A percentile compares a stretch with the other conserved stretches of the same genome.
These are phyloP conservation scores for Cornus suecica DNA, from an alignment of 148 eudicot species.

Conservation along the genomic window DNA sequence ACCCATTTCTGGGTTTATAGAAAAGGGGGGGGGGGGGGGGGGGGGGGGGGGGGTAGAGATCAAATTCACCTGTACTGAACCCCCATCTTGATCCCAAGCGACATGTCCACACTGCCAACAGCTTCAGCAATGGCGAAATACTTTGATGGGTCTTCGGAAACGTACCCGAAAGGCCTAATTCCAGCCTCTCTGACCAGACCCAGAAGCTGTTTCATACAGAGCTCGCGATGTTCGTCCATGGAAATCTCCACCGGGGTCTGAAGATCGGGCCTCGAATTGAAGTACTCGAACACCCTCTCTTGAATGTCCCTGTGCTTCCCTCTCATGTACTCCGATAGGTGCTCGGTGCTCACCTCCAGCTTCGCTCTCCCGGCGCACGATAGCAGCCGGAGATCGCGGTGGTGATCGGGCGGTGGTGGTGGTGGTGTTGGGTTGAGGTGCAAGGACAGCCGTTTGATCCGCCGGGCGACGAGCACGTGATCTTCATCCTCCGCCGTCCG, in stretches of 20 bases:
- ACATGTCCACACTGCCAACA: conserved; percentile 80
- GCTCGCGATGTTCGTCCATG: conserved; percentile 68
- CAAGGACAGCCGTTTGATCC: conserved; percentile 53
- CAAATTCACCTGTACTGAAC: conserved; percentile 72
- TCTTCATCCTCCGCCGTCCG: conserved; percentile 23
- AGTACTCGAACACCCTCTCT: conserved; percentile 54
- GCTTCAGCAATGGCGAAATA: conserved; percentile 83
- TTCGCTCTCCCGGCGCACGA: conserved; percentile 41
- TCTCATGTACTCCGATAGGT: conserved; percentile 58
- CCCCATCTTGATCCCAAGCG: conserved; percentile 83
- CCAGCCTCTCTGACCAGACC: conserved; percentile 72
- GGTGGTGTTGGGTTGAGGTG: conserved; percentile 33
- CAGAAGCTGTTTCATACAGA: conserved; percentile 62
- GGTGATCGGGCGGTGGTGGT: neutral
- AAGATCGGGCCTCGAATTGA: conserved; percentile 58
- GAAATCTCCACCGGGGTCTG: conserved; percentile 79
- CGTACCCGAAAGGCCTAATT: conserved; percentile 54
- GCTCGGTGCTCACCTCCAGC: conserved; percentile 38
- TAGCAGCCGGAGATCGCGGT: conserved; percentile 11
- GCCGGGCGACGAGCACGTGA: conserved; percentile 27
- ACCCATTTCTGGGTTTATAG: no score
- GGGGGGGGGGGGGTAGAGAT: no score
- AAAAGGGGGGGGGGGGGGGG: no score
- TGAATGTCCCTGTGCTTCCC: conserved; percentile 81
- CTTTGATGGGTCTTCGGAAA: conserved; percentile 67